A percentile compares a stretch with the other conserved stretches of the same genome.
These are phyloP conservation scores for Quercus tomentella DNA, from an alignment of 331 rosid genomes.

Conservation along the genomic window DNA sequence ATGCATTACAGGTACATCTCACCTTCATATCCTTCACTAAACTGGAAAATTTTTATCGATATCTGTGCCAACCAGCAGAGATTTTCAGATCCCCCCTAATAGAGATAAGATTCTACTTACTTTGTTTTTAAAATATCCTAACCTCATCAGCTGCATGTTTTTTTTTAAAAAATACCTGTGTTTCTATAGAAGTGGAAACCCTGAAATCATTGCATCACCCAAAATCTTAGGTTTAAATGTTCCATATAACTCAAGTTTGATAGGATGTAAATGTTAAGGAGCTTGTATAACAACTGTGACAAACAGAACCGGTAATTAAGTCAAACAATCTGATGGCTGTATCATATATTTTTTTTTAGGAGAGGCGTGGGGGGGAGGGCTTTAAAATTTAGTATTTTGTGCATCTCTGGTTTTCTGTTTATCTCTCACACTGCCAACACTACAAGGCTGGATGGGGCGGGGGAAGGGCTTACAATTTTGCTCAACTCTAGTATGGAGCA, in stretches of 20 bases:
- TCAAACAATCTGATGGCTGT: not conserved
- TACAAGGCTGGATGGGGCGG: too few relatives aligned
- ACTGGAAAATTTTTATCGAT: not conserved
- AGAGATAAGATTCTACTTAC: not conserved
- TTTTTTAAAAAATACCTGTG: not conserved
- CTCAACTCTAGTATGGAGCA: too few relatives aligned
- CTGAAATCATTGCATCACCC: not conserved
- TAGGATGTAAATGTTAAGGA: not conserved
- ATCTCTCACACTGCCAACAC: too few relatives aligned
- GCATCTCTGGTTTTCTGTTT: too few relatives aligned
- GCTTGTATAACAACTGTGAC: not conserved
- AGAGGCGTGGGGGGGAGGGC: not conserved
- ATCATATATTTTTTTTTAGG: not conserved
- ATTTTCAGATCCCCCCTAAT: not conserved
- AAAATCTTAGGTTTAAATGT: not conserved
- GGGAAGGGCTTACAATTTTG: too few relatives aligned
- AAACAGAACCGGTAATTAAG: not conserved
- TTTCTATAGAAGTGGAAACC: conserved; percentile 1
- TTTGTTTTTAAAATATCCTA: not conserved
- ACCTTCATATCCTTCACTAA: conserved; percentile 4
- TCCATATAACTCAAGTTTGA: not conserved
- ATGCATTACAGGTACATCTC: conserved; percentile 80
- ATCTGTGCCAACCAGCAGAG: conserved; percentile 5
- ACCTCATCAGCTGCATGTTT: not conserved
- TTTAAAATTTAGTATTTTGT: too few relatives aligned